These are phyloP conservation scores for Schwanniomyces vanrijiae DNA, from an alignment of 805 yeast species.

Conservation along the genomic window DNA sequence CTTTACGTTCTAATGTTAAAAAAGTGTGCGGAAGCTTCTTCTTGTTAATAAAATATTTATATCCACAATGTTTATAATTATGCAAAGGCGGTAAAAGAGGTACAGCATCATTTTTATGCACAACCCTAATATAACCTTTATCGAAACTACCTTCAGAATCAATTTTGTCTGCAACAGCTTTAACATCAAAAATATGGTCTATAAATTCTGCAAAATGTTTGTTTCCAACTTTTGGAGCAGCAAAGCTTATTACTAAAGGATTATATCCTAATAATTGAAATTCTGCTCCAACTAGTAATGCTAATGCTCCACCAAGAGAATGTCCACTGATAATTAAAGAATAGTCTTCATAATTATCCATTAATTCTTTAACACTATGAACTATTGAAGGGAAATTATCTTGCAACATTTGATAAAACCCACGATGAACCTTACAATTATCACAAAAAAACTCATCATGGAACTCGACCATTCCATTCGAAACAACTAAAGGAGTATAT, in stretches of 20 bases:
- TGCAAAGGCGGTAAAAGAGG: slow-evolving; percentile 59
- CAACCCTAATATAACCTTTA: slow-evolving; percentile 53
- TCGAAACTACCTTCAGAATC: slow-evolving; percentile 20
- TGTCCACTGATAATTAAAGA: slow-evolving; percentile 63
- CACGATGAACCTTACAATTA: slow-evolving; percentile 62
- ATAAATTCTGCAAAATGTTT: slow-evolving; percentile 48
- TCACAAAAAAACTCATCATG: slow-evolving; percentile 33
- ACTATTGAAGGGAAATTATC: slow-evolving; percentile 41
- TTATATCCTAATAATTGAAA: slow-evolving; percentile 51
- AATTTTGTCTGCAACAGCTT: slow-evolving; percentile 19
- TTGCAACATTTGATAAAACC: slow-evolving; percentile 52
- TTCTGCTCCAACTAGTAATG: slow-evolving; percentile 63
- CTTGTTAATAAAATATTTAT: slow-evolving; percentile 47
- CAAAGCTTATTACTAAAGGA: slow-evolving; percentile 59
- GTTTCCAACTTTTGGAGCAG: slow-evolving; percentile 67
- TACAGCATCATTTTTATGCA: slow-evolving; percentile 57
- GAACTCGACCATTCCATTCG: not conserved
- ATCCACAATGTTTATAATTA: slow-evolving; percentile 47
- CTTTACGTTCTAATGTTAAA: slow-evolving; percentile 14
- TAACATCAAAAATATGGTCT: slow-evolving; percentile 47
- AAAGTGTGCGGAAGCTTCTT: slow-evolving; percentile 36
- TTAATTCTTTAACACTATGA: slow-evolving; percentile 30
- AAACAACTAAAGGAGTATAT: slow-evolving; percentile 45
- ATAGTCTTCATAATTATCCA: slow-evolving; percentile 45
- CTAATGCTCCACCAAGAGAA: slow-evolving; percentile 75